Evolutionary conservation across 192 early-diverging fungal species (phyloP), one percentile per base, ranked within the genome.

Genomic region (Phycomyces nitens): DNA sequence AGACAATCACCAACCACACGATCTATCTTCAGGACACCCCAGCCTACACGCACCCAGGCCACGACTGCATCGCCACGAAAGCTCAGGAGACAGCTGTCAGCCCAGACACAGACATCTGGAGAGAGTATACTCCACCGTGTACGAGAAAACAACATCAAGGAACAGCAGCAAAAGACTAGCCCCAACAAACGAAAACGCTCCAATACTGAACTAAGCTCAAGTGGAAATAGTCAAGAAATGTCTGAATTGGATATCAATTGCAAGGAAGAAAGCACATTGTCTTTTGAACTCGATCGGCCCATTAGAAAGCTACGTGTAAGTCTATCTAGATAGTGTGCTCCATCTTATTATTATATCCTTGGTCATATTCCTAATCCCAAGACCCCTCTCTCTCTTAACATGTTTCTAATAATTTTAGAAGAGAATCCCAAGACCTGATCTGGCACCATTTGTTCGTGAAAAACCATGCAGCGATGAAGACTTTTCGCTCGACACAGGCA

Each of bases 21-120:
- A 14, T 27, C 53, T 18, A 34, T 51, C 9, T 68, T 68, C 66
- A 42, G 53, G 27, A 68, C 66, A 27, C 66, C 66, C 16, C 66
- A 68, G 47, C 20, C 56, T 1, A 38, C 39, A 18, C 52, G 66
- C 40, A 23, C 42, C 21, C 57, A 42, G 16, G n/a, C 18, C 3
- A 9, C 27, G 2, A 29, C 9, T 18, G n/a, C 40, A 2, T 10
- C 57, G 1, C 57, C 38, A 3, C 18, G 11, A 21, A 42, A 3
- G 5, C 24, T 44, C 4, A 14, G 39, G n/a, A 60, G 22, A 60
- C 58, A 41, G 23, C 12, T 47, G 18, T 47, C 44, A 18, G 41
- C 40, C 38, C 41, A n/a, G 41, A 24, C 18, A 16, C 39, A 63
- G 41, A 12, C n/a, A 12, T 16, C 38, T 15, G 60, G 29, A 42